Evolutionary conservation across 116 monocot species (phyloP).

Genomic region (Iris pallida): DNA sequence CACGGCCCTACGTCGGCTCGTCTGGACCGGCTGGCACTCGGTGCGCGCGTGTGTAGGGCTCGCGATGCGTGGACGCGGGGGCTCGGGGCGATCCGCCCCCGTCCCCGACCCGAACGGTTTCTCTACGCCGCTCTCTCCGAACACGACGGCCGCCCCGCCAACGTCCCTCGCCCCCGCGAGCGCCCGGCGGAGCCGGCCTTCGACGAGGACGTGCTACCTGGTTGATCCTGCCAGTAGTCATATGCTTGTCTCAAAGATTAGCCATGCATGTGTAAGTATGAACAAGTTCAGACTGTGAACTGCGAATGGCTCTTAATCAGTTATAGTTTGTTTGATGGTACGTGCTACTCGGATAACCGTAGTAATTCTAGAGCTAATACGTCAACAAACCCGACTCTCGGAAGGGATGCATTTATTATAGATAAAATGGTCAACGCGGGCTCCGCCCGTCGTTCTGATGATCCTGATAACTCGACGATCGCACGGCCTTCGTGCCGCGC

Average conservation of each 20-base stretch:
- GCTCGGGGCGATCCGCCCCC: too few relatives aligned
- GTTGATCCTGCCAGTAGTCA: too few relatives aligned
- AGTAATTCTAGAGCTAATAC: constrained; percentile 24
- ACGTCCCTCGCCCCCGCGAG: too few relatives aligned
- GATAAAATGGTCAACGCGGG: constrained; percentile 3
- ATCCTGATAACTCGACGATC: constrained; percentile 9
- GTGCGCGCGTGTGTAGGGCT: too few relatives aligned
- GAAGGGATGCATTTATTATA: constrained; percentile 17
- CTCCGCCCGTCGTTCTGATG: constrained; percentile 6
- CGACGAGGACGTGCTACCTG: constrained; percentile 2
- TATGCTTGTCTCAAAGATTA: constrained; percentile 13
- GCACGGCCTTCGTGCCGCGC: neutral
- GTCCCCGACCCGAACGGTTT: too few relatives aligned
- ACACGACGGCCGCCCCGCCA: too few relatives aligned
- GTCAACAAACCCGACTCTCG: constrained; percentile 7
- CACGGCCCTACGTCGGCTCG: too few relatives aligned
- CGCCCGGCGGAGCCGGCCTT: too few relatives aligned
- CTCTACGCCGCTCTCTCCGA: too few relatives aligned
- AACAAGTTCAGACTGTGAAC: constrained; percentile 17
- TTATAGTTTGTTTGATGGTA: constrained; percentile 24
- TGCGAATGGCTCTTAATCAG: constrained; percentile 14
- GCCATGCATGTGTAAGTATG: constrained; percentile 15
- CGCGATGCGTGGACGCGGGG: too few relatives aligned
- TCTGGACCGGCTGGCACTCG: too few relatives aligned
- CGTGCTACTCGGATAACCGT: constrained; percentile 14